Base-by-base conservation (phyloP, 139 green algal genomes). In the Ettlia oleoabundans region DNA sequence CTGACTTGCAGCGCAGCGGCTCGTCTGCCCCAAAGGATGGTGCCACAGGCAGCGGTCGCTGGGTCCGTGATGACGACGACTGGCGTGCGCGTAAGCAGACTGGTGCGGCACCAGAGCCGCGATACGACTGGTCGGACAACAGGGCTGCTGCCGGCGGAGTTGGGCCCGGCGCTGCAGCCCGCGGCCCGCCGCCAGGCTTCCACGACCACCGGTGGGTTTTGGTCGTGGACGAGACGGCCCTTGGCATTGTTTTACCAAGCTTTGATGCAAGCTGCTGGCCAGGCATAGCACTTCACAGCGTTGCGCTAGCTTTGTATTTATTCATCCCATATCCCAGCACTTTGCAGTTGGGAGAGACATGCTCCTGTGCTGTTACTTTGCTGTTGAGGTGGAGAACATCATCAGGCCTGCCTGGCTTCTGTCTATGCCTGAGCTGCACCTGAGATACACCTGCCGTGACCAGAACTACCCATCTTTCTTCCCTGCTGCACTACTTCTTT, bases 71-170 rank as follows among this genome's bases (percentile, higher is more conserved):
- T 22, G 78, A 75, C 2, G 80, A 80, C 47, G 74, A 81, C 51
- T 81, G 81, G 81, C 53, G 69, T 8, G 62, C 68, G 0, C 72
- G 81, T 33, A 85, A 78, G 76, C 69, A 55, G 30, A 8, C 58
- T 37, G 47, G 75, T 26, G 52, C 35, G 10, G 19, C 43, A 26
- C 76, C 83, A 15, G 83, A 82, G 63, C 51, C 43, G 24, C 52
- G 40, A 32, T 76, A 82, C 43, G 63, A 84, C 51, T 84, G 84
- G 68, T 42, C 51, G 5, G 80, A 81, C 47, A 58, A 38, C 73
- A 58, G 24, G 64, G 43, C 71, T 2, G 66, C 66, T 3, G 37
- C 41, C 24, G 51, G 18, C 24, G 55, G 53, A 24, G 24, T 43
- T 6, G 30, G 53, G 19, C 9, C 35, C 30, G 35, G 61, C 13